Conservation (phyloP, 148 eudicot genomes). For the Selenicereus undatus region DNA sequence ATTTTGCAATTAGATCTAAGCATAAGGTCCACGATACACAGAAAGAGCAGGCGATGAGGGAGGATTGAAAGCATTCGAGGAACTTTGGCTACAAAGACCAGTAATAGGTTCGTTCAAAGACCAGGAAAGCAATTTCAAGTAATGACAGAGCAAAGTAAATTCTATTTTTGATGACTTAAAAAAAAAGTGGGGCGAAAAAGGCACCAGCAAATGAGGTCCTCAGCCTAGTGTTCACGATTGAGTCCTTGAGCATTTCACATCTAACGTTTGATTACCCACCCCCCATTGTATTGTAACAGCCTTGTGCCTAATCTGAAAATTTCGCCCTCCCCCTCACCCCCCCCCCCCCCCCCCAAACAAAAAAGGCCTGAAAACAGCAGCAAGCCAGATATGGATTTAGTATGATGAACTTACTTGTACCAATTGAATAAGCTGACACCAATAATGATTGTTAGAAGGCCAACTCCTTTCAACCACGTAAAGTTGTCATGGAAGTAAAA, state of each 20-base stretch:
- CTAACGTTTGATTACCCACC: background rate
- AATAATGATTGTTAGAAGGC: constrained; percentile 70
- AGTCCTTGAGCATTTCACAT: background rate
- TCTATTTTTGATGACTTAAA: background rate
- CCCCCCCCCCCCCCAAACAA: too few species aligned
- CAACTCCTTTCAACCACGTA: constrained; percentile 88
- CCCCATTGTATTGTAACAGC: background rate
- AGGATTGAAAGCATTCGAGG: background rate
- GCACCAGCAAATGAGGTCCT: background rate
- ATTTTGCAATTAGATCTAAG: background rate
- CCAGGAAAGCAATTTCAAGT: background rate
- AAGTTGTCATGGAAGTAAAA: constrained; percentile 94
- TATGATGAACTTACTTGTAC: constrained; percentile 83
- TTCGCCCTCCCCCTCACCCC: too few species aligned
- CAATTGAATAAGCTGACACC: constrained; percentile 93
- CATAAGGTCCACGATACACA: background rate
- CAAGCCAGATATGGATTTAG: background rate
- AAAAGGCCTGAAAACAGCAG: background rate
- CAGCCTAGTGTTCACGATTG: background rate
- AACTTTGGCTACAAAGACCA: background rate
- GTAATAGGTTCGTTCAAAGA: background rate
- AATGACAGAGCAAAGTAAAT: background rate
- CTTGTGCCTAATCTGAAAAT: background rate
- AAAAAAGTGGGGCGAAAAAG: background rate
- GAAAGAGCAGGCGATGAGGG: background rate